Evolutionary conservation across 2,329 filamentous ascomycete species (phyloP), one percentile per base, ranked within the genome.

Genomic region (Trichoderma brevicompactum): DNA sequence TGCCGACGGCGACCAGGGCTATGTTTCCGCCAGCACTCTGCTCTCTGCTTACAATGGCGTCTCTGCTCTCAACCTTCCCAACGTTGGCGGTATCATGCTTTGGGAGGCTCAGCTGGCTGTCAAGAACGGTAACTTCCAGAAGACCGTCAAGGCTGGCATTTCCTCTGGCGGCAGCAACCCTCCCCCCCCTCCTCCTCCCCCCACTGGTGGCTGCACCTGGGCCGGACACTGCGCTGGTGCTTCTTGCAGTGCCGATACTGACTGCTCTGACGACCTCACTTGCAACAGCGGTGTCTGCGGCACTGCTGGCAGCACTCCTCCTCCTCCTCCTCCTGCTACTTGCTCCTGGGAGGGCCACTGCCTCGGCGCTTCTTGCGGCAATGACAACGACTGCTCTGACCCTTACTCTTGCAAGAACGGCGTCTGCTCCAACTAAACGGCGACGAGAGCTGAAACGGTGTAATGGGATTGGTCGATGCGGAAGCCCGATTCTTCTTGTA

Each of bases 11-110:
- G 83, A 84, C 17, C 75, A 77, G 9, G 87, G 87, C 1, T 89
- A 88, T 72, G 70, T 82, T 15, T 70, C 76, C 5, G 77, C 80
- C 1, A 69, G 67, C n/a, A 71, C 77, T 7, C 77, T 89, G 19
- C 75, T 73, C 17, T 70, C 75, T 23, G 78, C 87, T 34, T 80
- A 89, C 68, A 64, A 79, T 36, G 53, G 61, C 7, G 69, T 70
- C 23, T 87, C 86, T 71, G 77, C 75, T 48, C 82, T 83, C 75
- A 74, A 76, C 40, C 88, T 84, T 71, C 74, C 78, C 2, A 87
- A 82, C 74, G 89, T 89, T 69, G 87, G 86, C 6, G 87, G 87
- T 32, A 81, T 88, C 13, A 89, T 89, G 87, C 79, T 89, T 74
- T 90, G 87, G 87, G 87, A 90, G 74, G 83, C 79, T 28, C 85